Evolutionary conservation across 768 basidiomycete species (phyloP).

Genomic region (Auriscalpium orientale): DNA sequence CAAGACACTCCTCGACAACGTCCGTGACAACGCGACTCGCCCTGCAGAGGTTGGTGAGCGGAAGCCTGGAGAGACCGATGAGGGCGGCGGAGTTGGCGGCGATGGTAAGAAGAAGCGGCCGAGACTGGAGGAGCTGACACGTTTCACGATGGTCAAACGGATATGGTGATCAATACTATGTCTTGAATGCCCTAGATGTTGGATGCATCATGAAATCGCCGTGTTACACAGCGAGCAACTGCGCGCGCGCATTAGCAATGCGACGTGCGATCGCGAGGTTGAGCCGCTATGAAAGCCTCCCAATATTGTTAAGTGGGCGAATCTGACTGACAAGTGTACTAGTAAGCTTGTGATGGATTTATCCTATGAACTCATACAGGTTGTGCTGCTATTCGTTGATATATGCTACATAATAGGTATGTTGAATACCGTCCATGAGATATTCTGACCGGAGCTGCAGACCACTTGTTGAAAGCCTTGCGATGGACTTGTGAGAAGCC

Average conservation of each 20-base stretch:
- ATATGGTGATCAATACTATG: conserved; percentile 47
- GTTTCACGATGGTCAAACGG: conserved; percentile 94
- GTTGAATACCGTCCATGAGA: too few species aligned
- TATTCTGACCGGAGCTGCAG: too few species aligned
- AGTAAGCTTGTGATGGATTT: conserved; percentile 26
- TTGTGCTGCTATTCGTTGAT: neutral
- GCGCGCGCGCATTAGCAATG: conserved; percentile 51
- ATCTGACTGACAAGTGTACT: conserved; percentile 63
- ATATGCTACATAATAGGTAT: too few species aligned
- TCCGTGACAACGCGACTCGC: conserved; percentile 57
- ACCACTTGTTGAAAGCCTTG: neutral
- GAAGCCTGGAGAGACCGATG: conserved; percentile 13
- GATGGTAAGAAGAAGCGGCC: conserved; percentile 43
- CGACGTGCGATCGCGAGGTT: conserved; percentile 61
- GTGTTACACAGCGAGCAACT: conserved; percentile 59
- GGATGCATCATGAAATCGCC: too few species aligned
- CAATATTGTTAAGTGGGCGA: conserved; percentile 74
- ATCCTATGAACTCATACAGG: neutral
- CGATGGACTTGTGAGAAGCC: too few species aligned
- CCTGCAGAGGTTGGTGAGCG: conserved; percentile 70
- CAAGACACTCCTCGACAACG: conserved; percentile 60
- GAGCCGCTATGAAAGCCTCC: conserved; percentile 61
- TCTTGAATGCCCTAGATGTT: too few species aligned
- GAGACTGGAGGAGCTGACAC: conserved; percentile 79
- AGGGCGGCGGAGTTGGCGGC: neutral